These are phyloP conservation scores for Kondoa malvinella DNA, from an alignment of 768 basidiomycete genomes.

Conservation along the genomic window DNA sequence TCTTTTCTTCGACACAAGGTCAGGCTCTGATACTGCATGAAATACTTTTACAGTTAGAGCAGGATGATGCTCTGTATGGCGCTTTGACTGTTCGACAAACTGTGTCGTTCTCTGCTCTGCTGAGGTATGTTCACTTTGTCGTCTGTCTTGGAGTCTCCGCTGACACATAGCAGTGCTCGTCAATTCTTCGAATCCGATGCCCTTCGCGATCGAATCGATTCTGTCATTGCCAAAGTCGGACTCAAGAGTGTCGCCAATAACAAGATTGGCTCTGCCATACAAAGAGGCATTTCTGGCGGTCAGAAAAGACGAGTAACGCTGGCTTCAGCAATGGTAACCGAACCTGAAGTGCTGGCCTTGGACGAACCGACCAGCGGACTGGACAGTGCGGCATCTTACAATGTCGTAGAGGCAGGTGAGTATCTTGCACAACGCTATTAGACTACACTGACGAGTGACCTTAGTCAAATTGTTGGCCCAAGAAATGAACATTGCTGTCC, in stretches of 20 bases:
- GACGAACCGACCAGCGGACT: not conserved
- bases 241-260: conserved; percentile 39
- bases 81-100: conserved; percentile 46
- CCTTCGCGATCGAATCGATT: conserved; percentile 31
- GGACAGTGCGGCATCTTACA: conserved; percentile 4
- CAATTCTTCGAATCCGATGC: conserved; percentile 11
- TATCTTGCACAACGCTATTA: conserved; percentile 23
- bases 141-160: not conserved
- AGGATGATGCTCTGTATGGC: conserved; percentile 45
- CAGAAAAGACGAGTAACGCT: conserved; percentile 50
- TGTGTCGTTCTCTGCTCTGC: conserved; percentile 39
- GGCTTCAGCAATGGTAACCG: conserved; percentile 46
- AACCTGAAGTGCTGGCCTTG: conserved; percentile 45
- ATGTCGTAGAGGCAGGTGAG: conserved; percentile 2
- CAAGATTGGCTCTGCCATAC: conserved; percentile 44
- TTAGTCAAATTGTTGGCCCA: conserved; percentile 34
- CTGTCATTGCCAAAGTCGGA: conserved; percentile 39
- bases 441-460: conserved; percentile 23
- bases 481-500: conserved; percentile 41
- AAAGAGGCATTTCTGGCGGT: conserved; percentile 48
- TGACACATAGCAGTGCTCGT: not conserved
- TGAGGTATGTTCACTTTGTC: conserved; percentile 34
- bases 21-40: no score
- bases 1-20: no score
- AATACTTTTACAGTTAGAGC: no score